These are phyloP conservation scores for Pseudopyricularia cyperi DNA, from an alignment of 2,329 filamentous ascomycete genomes.

Conservation along the genomic window DNA sequence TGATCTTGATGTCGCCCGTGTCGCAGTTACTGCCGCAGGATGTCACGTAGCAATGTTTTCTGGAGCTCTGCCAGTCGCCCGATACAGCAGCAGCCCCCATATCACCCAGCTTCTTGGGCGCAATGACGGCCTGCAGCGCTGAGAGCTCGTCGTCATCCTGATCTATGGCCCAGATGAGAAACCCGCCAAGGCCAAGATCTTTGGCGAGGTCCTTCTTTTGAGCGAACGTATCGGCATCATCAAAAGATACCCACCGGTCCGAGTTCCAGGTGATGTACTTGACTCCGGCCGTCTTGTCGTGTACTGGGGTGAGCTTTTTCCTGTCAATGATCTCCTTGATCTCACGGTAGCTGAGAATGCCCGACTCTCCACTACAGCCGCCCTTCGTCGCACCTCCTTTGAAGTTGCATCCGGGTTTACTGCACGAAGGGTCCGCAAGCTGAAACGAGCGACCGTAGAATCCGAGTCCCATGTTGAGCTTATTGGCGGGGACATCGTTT, in stretches of 20 bases:
- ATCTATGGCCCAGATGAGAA: slow-evolving; percentile 14
- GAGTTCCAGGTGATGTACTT: slow-evolving; percentile 13
- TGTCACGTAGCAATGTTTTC: not conserved
- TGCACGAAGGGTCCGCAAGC: slow-evolving; percentile 8
- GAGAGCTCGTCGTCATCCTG: slow-evolving; percentile 6
- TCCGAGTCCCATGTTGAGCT: slow-evolving; percentile 28
- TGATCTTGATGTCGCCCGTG: not conserved
- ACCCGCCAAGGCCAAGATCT: slow-evolving; percentile 11
- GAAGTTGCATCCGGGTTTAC: slow-evolving; percentile 10
- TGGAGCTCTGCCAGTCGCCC: not conserved
- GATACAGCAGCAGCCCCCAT: not conserved
- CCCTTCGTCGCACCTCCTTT: slow-evolving; percentile 7
- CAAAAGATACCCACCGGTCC: slow-evolving; percentile 23
- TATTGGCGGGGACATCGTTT: slow-evolving; percentile 22
- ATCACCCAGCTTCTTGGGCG: not conserved
- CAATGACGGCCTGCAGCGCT: not conserved
- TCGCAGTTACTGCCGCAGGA: not conserved
- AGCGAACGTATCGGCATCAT: slow-evolving; percentile 18
- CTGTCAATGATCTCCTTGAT: slow-evolving; percentile 6
- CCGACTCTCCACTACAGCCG: slow-evolving; percentile 8
- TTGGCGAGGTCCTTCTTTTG: slow-evolving; percentile 16
- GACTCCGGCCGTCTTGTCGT: slow-evolving; percentile 12
- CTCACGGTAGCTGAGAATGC: slow-evolving; percentile 11
- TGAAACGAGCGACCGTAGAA: slow-evolving; percentile 24
- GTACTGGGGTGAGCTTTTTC: slow-evolving; percentile 1